Evolutionary conservation across 768 basidiomycete species (phyloP).

Genomic region (Mycena venus): DNA sequence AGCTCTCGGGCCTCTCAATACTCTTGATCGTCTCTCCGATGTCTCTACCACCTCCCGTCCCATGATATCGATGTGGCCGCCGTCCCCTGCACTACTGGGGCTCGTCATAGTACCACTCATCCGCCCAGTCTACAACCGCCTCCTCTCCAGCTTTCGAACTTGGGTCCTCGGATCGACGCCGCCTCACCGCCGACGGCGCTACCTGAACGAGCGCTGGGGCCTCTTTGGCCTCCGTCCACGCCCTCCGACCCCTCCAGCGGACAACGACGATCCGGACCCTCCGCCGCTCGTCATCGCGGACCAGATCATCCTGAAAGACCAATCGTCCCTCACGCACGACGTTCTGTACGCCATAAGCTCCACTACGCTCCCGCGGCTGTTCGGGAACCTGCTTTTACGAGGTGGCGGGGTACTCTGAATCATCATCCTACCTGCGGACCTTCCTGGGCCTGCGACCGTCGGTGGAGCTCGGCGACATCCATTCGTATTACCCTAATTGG

Average conservation of each 20-base stretch:
- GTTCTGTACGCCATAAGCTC: slow-evolving; percentile 38
- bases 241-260: slow-evolving; percentile 37
- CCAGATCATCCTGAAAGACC: slow-evolving; percentile 29
- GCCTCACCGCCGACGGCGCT: slow-evolving; percentile 33
- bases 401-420: slow-evolving; percentile 16
- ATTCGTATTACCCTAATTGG: slow-evolving; percentile 40
- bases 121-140: slow-evolving; percentile 45
- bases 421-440: slow-evolving; percentile 25
- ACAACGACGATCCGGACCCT: slow-evolving; percentile 25
- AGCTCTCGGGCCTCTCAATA: neutral
- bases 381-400: slow-evolving; percentile 36
- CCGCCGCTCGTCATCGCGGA: slow-evolving; percentile 28
- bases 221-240: slow-evolving; percentile 44
- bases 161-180: slow-evolving; percentile 43
- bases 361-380: slow-evolving; percentile 31
- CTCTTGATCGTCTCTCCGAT: slow-evolving; percentile 31
- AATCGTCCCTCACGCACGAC: slow-evolving; percentile 27
- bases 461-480: slow-evolving; percentile 39
- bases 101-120: slow-evolving; percentile 49
- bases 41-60: slow-evolving; percentile 43
- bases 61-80: slow-evolving; percentile 48
- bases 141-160: slow-evolving; percentile 40
- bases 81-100: slow-evolving; percentile 50
- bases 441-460: slow-evolving; percentile 33
- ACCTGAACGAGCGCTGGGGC: slow-evolving; percentile 35